Evolutionary conservation across 257 asterid species (phyloP).

Genomic region (Primulina huaijiensis): DNA sequence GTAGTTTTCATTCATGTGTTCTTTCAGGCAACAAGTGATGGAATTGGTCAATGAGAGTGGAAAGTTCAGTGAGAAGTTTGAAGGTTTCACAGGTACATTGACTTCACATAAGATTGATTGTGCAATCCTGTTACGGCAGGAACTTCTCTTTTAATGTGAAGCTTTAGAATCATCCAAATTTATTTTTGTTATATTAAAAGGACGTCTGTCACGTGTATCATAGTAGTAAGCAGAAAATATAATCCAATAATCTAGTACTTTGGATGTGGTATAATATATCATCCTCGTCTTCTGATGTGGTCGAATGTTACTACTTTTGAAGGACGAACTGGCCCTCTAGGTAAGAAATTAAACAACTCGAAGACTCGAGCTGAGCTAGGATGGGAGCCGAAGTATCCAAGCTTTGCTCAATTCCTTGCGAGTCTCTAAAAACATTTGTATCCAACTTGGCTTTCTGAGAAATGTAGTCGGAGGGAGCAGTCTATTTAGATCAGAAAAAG

Average conservation of each 20-base stretch:
- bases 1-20: constrained; percentile 4
- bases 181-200: too few relatives aligned
- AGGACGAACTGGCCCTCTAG: constrained; percentile 78
- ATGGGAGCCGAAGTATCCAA: constrained; percentile 83
- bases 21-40: constrained; percentile 81
- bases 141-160: too few relatives aligned
- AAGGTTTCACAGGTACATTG: constrained; percentile 61
- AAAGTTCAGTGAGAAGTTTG: constrained; percentile 64
- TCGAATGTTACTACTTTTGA: constrained; percentile 19
- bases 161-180: neutral
- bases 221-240: too few relatives aligned
- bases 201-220: too few relatives aligned
- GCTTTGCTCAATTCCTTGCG: constrained; percentile 79
- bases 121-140: neutral
- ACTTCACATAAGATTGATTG: neutral
- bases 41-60: constrained; percentile 69
- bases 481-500: neutral
- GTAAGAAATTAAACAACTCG: constrained; percentile 79
- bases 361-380: constrained; percentile 70
- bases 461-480: neutral
- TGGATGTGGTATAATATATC: too few relatives aligned
- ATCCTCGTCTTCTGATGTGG: neutral
- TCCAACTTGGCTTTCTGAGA: neutral
- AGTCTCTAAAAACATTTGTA: constrained; percentile 30
- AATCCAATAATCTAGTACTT: too few relatives aligned